phyloP scores from a whole-genome alignment of 2,329 filamentous ascomycete genomes.

The Phaeosphaeria sp. region DNA sequence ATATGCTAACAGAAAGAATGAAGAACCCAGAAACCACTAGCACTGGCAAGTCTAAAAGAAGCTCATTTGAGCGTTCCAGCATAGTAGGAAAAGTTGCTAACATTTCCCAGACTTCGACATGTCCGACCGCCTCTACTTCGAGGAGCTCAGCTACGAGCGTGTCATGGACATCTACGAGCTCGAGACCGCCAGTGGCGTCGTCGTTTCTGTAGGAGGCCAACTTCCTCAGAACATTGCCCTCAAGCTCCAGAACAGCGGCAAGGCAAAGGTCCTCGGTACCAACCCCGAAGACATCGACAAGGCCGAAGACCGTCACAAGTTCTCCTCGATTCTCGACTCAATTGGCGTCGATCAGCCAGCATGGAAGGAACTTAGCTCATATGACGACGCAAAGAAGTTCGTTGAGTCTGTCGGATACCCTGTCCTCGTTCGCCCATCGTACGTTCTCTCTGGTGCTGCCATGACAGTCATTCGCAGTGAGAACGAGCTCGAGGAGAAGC shows the following conservation, averaged over 20 bases:
- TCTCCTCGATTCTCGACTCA: constrained; percentile 95
- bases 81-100: not conserved
- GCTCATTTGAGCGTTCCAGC: not conserved
- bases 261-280: constrained; percentile 90
- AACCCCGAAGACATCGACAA: constrained; percentile 95
- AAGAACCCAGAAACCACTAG: constrained; percentile 80
- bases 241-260: constrained; percentile 87
- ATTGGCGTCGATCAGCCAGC: constrained; percentile 96
- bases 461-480: constrained; percentile 96
- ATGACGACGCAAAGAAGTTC: constrained; percentile 85
- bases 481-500: constrained; percentile 91
- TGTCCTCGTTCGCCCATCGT: constrained; percentile 91
- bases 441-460: constrained; percentile 95
- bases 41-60: not conserved
- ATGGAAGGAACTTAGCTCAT: constrained; percentile 96
- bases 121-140: constrained; percentile 93
- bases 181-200: constrained; percentile 82
- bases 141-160: constrained; percentile 94
- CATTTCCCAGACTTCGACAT: constrained; percentile 79
- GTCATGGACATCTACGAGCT: constrained; percentile 99
- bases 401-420: constrained; percentile 87
- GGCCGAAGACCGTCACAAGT: constrained; percentile 97
- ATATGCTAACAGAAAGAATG: not conserved
- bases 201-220: constrained; percentile 95
- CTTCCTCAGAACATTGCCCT: constrained; percentile 97